Conservation (phyloP, 1,139 yeast genomes). For the Candida gigantensis region DNA sequence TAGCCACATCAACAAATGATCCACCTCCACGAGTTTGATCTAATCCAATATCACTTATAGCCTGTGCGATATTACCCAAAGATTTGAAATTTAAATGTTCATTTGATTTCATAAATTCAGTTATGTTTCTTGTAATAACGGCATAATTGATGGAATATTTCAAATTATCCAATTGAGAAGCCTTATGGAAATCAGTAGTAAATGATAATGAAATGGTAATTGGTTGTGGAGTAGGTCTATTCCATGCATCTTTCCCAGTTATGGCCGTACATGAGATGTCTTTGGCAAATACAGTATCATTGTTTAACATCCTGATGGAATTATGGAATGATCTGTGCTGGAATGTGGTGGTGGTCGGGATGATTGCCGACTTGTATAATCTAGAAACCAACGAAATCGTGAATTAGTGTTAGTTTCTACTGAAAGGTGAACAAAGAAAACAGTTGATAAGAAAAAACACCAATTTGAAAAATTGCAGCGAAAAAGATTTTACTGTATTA, state of each 20-base stretch:
- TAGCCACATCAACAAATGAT: slow-evolving; percentile 44
- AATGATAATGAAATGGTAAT: slow-evolving; percentile 59
- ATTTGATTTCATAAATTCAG: slow-evolving; percentile 49
- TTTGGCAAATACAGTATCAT: slow-evolving; percentile 59
- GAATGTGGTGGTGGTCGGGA: slow-evolving; percentile 17
- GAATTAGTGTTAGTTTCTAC: slow-evolving; percentile 1
- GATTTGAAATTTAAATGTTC: slow-evolving; percentile 51
- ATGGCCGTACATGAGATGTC: slow-evolving; percentile 63
- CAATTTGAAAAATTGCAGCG: no score
- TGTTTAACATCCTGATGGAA: slow-evolving; percentile 21
- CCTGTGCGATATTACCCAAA: slow-evolving; percentile 57
- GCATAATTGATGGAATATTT: slow-evolving; percentile 86
- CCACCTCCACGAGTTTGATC: slow-evolving; percentile 55
- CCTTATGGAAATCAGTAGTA: slow-evolving; percentile 66
- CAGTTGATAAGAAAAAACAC: no score
- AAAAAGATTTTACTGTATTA: no score
- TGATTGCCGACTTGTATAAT: slow-evolving; percentile 19
- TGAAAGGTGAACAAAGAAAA: no score
- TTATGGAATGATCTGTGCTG: slow-evolving; percentile 16
- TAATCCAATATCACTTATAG: slow-evolving; percentile 50
- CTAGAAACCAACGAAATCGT: slow-evolving; percentile 12
- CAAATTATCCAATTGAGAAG: slow-evolving; percentile 76
- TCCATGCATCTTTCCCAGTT: slow-evolving; percentile 79
- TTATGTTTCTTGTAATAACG: slow-evolving; percentile 66
- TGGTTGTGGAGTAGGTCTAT: slow-evolving; percentile 69